A percentile compares a stretch with the other conserved stretches of the same genome.
Conservation (phyloP, 495 filamentous ascomycete species). For the Penicillium salamii region DNA sequence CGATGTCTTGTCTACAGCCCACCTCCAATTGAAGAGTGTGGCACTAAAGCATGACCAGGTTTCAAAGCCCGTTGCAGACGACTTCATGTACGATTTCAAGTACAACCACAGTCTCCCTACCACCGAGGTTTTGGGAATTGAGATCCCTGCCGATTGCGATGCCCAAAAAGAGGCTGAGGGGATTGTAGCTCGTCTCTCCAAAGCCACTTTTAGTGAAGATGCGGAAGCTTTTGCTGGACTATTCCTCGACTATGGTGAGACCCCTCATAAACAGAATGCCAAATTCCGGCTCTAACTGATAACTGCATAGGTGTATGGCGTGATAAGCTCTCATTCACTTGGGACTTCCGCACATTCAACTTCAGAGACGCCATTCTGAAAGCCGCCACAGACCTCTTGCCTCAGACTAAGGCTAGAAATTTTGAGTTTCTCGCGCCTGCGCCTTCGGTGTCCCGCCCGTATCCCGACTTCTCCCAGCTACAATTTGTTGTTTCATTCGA, state of each 20-base stretch:
- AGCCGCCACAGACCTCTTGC: slow-evolving; percentile 23
- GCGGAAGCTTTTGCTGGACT: slow-evolving; percentile 18
- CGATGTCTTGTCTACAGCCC: not conserved
- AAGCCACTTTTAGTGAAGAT: slow-evolving; percentile 8
- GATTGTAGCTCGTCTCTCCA: slow-evolving; percentile 14
- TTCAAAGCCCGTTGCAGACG: slow-evolving; percentile 11
- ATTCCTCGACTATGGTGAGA: slow-evolving; percentile 23
- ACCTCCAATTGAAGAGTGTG: not conserved
- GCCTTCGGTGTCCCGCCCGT: slow-evolving; percentile 16
- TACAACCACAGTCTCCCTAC: slow-evolving; percentile 30
- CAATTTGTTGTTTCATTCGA: slow-evolving; percentile 24
- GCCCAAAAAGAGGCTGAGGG: slow-evolving; percentile 17
- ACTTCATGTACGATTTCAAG: slow-evolving; percentile 32
- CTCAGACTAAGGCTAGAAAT: slow-evolving; percentile 20
- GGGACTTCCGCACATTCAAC: slow-evolving; percentile 28
- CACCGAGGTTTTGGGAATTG: slow-evolving; percentile 10
- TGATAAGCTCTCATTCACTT: slow-evolving; percentile 24
- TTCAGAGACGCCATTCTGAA: slow-evolving; percentile 18
- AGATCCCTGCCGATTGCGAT: slow-evolving; percentile 17
- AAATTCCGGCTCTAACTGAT: slow-evolving; percentile 5
- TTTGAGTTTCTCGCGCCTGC: slow-evolving; percentile 22
- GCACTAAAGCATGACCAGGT: slow-evolving; percentile 9
- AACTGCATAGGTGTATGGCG: slow-evolving; percentile 24
- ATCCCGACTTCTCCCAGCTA: slow-evolving; percentile 21
- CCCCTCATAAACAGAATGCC: not conserved